A percentile compares a stretch with the other conserved stretches of the same genome.
phyloP scores from a whole-genome alignment of 805 yeast species.

The Yarrowia sp. region DNA sequence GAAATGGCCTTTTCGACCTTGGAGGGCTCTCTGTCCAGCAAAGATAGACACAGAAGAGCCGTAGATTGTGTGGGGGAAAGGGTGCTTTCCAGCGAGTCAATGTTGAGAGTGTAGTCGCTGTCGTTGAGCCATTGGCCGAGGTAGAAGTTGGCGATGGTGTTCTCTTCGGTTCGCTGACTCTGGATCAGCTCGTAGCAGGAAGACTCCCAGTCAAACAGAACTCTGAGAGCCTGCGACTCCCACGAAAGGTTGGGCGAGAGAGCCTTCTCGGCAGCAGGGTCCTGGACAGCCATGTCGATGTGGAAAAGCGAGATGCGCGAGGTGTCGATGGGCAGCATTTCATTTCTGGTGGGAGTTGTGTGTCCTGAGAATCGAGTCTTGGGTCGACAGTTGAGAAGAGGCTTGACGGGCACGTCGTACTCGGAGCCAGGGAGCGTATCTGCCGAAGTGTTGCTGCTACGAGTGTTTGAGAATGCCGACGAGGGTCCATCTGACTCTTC shows the following conservation, averaged over 20 bases:
- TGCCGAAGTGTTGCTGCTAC: slow-evolving; percentile 30
- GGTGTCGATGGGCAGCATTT: slow-evolving; percentile 15
- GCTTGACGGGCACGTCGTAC: slow-evolving; percentile 14
- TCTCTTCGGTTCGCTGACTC: slow-evolving; percentile 14
- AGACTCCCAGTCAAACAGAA: slow-evolving; percentile 31
- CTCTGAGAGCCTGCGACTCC: slow-evolving; percentile 30
- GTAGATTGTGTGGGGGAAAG: slow-evolving; percentile 12
- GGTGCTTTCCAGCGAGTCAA: slow-evolving; percentile 16
- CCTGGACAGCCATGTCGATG: slow-evolving; percentile 8
- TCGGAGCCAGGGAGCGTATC: slow-evolving; percentile 10
- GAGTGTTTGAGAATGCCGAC: slow-evolving; percentile 10
- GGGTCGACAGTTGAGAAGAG: slow-evolving; percentile 18
- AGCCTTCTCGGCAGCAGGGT: neutral
- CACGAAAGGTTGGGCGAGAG: slow-evolving; percentile 11
- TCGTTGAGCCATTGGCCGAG: slow-evolving; percentile 36
- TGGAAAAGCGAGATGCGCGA: slow-evolving; percentile 27
- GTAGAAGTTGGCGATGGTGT: slow-evolving; percentile 23
- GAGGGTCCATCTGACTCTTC: slow-evolving; percentile 27
- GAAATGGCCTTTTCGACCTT: slow-evolving; percentile 19
- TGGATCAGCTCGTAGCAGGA: slow-evolving; percentile 36
- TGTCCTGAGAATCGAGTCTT: slow-evolving; percentile 13
- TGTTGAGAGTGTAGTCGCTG: slow-evolving; percentile 8
- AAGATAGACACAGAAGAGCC: slow-evolving; percentile 14
- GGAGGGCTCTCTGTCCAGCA: slow-evolving; percentile 18
- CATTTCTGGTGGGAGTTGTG: slow-evolving; percentile 11